A percentile compares a stretch with the other conserved stretches of the same genome.
phyloP scores from a whole-genome alignment of 306 rosid genomes.

The Dryas alaskensis region DNA sequence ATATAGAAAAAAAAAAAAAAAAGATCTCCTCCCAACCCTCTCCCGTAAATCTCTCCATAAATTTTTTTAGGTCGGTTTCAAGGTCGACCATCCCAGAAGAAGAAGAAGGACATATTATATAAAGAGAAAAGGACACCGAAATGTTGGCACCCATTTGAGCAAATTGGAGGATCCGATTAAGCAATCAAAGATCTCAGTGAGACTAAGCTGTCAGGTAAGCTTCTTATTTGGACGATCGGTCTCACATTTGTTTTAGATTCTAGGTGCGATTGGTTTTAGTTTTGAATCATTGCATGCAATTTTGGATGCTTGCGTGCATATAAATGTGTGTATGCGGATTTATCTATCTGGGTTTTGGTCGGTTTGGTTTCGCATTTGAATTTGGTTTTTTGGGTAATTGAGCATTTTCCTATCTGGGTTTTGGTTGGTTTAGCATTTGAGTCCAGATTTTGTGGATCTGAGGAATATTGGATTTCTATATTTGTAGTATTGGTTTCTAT shows the following conservation, averaged over 20 bases:
- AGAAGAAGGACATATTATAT: constrained; percentile 15
- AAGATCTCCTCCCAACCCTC: too few relatives aligned
- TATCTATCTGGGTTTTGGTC: constrained; percentile 31
- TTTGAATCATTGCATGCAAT: constrained; percentile 34
- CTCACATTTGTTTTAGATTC: constrained; percentile 40
- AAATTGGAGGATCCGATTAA: constrained; percentile 59
- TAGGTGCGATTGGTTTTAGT: constrained; percentile 30
- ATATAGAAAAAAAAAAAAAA: too few relatives aligned
- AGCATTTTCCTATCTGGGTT: constrained; percentile 31
- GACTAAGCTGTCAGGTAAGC: constrained; percentile 35
- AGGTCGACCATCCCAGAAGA: neutral
- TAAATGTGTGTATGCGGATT: constrained; percentile 26
- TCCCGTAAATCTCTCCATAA: too few relatives aligned
- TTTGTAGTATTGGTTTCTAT: constrained; percentile 43
- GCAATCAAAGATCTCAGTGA: constrained; percentile 58
- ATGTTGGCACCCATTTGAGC: constrained; percentile 59
- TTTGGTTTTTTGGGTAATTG: constrained; percentile 36
- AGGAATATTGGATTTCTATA: constrained; percentile 28
- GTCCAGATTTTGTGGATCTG: constrained; percentile 60
- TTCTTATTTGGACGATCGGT: constrained; percentile 42
- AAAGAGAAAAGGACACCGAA: constrained; percentile 28
- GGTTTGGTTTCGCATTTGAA: constrained; percentile 40
- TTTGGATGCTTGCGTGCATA: constrained; percentile 23
- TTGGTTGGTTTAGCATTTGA: constrained; percentile 33
- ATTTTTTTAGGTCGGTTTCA: too few relatives aligned